Evolutionary conservation across 179 eudicot species (phyloP).

Genomic region (Spinacia oleracea): DNA sequence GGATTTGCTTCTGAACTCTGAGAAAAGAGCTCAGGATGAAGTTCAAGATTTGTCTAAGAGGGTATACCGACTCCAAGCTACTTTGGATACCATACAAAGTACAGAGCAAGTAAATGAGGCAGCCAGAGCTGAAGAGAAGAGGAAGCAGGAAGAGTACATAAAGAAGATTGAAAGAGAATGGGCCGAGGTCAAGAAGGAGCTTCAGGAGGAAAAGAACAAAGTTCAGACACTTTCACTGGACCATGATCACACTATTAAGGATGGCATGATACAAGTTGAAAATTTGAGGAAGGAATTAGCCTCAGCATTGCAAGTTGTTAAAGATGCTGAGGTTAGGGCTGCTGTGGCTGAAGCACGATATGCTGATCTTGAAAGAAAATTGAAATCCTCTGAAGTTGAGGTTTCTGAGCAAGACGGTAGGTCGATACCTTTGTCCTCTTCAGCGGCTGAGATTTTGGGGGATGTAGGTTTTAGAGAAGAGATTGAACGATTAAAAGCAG

Average conservation of each 20-base stretch:
- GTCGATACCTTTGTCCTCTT: conserved; percentile 36
- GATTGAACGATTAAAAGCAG: conserved; percentile 69
- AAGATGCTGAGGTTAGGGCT: conserved; percentile 84
- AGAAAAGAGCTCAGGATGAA: conserved; percentile 90
- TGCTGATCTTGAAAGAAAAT: conserved; percentile 62
- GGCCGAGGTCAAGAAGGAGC: conserved; percentile 93
- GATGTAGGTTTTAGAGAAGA: conserved; percentile 55
- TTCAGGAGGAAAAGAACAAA: conserved; percentile 69
- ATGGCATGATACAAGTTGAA: conserved; percentile 78
- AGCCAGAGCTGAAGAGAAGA: conserved; percentile 71
- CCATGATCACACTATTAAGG: conserved; percentile 61
- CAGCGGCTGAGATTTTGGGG: conserved; percentile 37
- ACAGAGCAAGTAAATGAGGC: conserved; percentile 86
- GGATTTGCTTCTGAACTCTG: conserved; percentile 70
- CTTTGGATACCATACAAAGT: conserved; percentile 79
- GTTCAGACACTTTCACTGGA: conserved; percentile 61
- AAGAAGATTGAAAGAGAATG: conserved; percentile 87
- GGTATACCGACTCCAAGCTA: conserved; percentile 84
- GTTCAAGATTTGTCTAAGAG: conserved; percentile 84
- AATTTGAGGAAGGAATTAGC: conserved; percentile 73
- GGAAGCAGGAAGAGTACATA: conserved; percentile 73
- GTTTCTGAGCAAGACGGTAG: conserved; percentile 43
- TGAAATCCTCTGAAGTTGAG: conserved; percentile 44
- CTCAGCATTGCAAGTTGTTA: conserved; percentile 58
- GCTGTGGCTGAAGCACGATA: conserved; percentile 78